Evolutionary conservation across 768 basidiomycete species (phyloP).

Genomic region (Leccinellum luteum): DNA sequence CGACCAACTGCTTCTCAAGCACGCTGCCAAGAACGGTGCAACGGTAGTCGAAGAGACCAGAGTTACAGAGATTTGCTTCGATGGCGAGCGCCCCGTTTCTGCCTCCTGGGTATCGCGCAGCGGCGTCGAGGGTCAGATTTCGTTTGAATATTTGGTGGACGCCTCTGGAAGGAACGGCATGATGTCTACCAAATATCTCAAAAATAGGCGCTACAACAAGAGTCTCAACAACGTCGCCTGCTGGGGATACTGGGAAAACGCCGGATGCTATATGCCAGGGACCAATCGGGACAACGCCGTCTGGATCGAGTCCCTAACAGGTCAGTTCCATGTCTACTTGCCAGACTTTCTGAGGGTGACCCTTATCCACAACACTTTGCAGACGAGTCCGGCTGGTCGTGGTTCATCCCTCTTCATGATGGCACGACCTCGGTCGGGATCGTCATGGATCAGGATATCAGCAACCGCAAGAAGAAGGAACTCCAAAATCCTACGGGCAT

Average conservation of each 20-base stretch:
- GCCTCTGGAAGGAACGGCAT: slow-evolving; percentile 13
- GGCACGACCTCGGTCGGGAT: slow-evolving; percentile 51
- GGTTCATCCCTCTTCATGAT: slow-evolving; percentile 54
- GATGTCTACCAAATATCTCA: slow-evolving; percentile 28
- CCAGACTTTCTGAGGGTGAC: neutral
- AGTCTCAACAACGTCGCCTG: slow-evolving; percentile 34
- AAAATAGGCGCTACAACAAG: slow-evolving; percentile 34
- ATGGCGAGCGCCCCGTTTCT: slow-evolving; percentile 1
- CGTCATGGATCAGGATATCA: slow-evolving; percentile 43
- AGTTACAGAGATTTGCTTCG: slow-evolving; percentile 5
- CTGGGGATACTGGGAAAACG: slow-evolving; percentile 38
- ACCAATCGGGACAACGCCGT: slow-evolving; percentile 34
- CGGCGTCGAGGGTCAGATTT: slow-evolving; percentile 1
- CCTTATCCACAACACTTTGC: slow-evolving; percentile 4
- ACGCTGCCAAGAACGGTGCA: neutral
- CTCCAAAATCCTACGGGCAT: neutral
- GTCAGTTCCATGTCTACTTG: neutral
- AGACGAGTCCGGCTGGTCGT: slow-evolving; percentile 58
- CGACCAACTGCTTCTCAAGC: slow-evolving; percentile 5
- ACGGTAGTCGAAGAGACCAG: slow-evolving; percentile 2
- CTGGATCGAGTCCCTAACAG: slow-evolving; percentile 35
- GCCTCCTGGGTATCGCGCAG: slow-evolving; percentile 3
- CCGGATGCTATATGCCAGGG: slow-evolving; percentile 28
- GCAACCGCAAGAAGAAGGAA: slow-evolving; percentile 25
- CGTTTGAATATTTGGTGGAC: slow-evolving; percentile 10